Evolutionary conservation across 305 asterid species (phyloP).

Genomic region (Fraxinus xanthoxyloides): DNA sequence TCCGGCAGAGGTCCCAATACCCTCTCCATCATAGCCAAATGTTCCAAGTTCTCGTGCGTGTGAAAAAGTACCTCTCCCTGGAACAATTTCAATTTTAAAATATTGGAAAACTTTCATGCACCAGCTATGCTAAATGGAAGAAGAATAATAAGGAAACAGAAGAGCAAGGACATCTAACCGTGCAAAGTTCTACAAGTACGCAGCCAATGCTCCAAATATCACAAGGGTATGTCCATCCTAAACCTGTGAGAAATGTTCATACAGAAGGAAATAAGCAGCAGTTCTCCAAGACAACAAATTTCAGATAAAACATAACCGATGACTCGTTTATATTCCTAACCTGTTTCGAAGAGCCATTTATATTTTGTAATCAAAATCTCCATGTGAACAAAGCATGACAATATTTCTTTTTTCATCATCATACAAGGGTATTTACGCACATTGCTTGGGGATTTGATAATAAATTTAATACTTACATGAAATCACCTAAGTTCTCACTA

Average conservation of each 20-base stretch:
- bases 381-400: background rate
- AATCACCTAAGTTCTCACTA: background rate
- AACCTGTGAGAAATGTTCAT: conserved; percentile 42
- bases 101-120: conserved; percentile 2
- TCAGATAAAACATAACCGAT: background rate
- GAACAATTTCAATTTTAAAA: conserved; percentile 17
- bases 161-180: conserved; percentile 47
- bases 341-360: background rate
- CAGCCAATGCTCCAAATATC: conserved; percentile 94
- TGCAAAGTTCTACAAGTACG: conserved; percentile 76
- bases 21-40: conserved; percentile 97
- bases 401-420: background rate
- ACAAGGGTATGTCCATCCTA: conserved; percentile 88
- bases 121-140: background rate
- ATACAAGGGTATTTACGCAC: background rate
- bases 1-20: conserved; percentile 76
- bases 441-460: background rate
- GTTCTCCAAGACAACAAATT: background rate
- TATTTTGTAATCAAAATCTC: background rate
- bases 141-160: background rate
- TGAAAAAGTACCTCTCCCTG: conserved; percentile 84
- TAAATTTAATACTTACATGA: background rate
- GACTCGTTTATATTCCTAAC: background rate
- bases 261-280: background rate
- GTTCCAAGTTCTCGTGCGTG: conserved; percentile 89